phyloP scores from a whole-genome alignment of 2,329 filamentous ascomycete species.

The Fusarium sp. region DNA sequence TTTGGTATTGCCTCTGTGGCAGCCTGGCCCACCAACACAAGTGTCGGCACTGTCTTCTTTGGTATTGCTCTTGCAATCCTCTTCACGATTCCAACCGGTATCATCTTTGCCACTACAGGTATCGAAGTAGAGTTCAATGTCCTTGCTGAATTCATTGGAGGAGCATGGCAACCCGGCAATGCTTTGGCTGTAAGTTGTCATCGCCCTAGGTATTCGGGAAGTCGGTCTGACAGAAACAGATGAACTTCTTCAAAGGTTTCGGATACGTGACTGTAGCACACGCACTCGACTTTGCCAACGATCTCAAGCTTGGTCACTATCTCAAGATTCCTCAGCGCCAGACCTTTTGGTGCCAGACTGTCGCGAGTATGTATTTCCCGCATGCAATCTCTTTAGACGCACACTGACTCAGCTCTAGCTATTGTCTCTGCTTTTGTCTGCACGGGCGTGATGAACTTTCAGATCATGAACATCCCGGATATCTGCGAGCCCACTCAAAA shows the following conservation, averaged over 20 bases:
- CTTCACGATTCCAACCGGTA: constrained; percentile 56
- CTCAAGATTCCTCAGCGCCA: constrained; percentile 55
- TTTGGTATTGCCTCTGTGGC: constrained; percentile 50
- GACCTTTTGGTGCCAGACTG: constrained; percentile 49
- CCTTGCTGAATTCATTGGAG: constrained; percentile 58
- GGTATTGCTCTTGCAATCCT: constrained; percentile 54
- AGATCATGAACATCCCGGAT: constrained; percentile 47
- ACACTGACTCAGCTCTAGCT: constrained; percentile 8
- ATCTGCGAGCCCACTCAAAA: constrained; percentile 51
- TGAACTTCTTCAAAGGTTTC: constrained; percentile 59
- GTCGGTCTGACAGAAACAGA: constrained; percentile 28
- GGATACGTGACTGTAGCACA: constrained; percentile 52
- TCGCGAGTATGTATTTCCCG: constrained; percentile 36
- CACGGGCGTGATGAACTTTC: constrained; percentile 51
- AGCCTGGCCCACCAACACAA: constrained; percentile 54
- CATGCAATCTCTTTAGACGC: rapidly evolving
- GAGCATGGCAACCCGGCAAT: constrained; percentile 54
- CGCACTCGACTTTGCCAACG: constrained; percentile 50
- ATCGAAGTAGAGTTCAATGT: constrained; percentile 56
- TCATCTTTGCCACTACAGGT: constrained; percentile 56
- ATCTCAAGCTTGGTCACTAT: constrained; percentile 53
- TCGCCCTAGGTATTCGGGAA: rapidly evolving
- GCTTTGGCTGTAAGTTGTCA: constrained; percentile 47
- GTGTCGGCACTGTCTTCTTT: constrained; percentile 54
- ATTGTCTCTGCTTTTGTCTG: constrained; percentile 49